phyloP scores from a whole-genome alignment of 805 yeast species.

The Candida berthetii region DNA sequence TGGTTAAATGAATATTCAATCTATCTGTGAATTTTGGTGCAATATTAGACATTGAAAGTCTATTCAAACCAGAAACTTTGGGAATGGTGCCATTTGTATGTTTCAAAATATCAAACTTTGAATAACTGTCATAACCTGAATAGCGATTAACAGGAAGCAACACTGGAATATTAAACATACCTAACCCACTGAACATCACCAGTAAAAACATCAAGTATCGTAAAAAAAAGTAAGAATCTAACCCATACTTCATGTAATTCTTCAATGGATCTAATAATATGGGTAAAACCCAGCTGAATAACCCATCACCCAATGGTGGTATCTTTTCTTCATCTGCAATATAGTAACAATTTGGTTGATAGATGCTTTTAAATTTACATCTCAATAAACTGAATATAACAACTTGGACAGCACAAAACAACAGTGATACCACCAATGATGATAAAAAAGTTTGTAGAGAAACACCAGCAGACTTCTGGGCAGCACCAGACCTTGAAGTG shows the following conservation, averaged over 20 bases:
- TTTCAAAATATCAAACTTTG: conserved; percentile 8
- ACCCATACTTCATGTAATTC: conserved; percentile 45
- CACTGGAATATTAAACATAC: conserved; percentile 48
- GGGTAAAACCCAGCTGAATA: conserved; percentile 53
- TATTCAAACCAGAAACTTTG: conserved; percentile 48
- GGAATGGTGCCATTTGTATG: conserved; percentile 19
- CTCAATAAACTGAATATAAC: conserved; percentile 32
- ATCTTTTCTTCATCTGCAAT: conserved; percentile 32
- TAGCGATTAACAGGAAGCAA: conserved; percentile 56
- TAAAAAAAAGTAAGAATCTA: conserved; percentile 72
- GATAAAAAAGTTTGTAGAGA: conserved; percentile 50
- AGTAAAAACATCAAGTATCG: conserved; percentile 51
- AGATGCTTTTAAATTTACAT: conserved; percentile 31
- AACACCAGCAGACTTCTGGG: conserved; percentile 53
- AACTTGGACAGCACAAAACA: conserved; percentile 49
- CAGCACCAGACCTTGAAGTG: conserved; percentile 51
- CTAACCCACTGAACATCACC: conserved; percentile 44
- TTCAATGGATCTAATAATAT: conserved; percentile 33
- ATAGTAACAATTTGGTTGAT: conserved; percentile 47
- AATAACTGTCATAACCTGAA: conserved; percentile 21
- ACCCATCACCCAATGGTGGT: conserved; percentile 31
- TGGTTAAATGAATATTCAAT: conserved; percentile 56
- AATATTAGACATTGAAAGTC: conserved; percentile 65
- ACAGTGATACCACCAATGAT: conserved; percentile 46
- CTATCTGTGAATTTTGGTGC: conserved; percentile 42